Conservation (phyloP, 805 yeast genomes). For the Starmerella scarabaei region DNA sequence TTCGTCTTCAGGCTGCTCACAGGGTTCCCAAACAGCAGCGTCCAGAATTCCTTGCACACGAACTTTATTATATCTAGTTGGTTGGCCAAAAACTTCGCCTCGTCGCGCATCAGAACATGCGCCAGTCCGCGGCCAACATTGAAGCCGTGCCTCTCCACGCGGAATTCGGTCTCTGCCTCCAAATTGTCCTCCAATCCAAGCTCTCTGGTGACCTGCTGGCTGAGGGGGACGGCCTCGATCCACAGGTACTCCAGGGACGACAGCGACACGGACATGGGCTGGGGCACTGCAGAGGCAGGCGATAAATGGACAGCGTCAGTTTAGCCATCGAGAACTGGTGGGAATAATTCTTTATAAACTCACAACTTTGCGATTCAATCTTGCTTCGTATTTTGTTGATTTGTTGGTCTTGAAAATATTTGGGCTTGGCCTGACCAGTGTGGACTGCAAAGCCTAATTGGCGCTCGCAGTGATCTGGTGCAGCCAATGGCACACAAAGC, state of each 20-base stretch:
- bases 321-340: too few species aligned
- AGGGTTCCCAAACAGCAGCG: constrained; percentile 61
- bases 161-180: constrained; percentile 39
- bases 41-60: constrained; percentile 88
- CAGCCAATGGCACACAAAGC: too few species aligned
- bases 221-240: constrained; percentile 64
- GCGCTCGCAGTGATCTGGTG: too few species aligned
- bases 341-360: too few species aligned
- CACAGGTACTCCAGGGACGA: constrained; percentile 45
- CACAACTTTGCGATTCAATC: too few species aligned
- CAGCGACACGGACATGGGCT: constrained; percentile 23
- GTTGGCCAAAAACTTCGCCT: constrained; percentile 39
- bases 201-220: constrained; percentile 47
- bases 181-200: constrained; percentile 25
- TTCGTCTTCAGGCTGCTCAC: constrained; percentile 88
- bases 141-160: constrained; percentile 62
- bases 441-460: too few species aligned
- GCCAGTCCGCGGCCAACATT: constrained; percentile 49
- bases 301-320: too few species aligned
- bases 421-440: too few species aligned
- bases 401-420: too few species aligned
- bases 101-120: constrained; percentile 33
- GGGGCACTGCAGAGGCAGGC: neutral
- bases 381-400: too few species aligned
- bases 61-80: constrained; percentile 78